These are phyloP conservation scores for Yarrowia yakushimensis DNA, from an alignment of 805 yeast species.

Conservation along the genomic window DNA sequence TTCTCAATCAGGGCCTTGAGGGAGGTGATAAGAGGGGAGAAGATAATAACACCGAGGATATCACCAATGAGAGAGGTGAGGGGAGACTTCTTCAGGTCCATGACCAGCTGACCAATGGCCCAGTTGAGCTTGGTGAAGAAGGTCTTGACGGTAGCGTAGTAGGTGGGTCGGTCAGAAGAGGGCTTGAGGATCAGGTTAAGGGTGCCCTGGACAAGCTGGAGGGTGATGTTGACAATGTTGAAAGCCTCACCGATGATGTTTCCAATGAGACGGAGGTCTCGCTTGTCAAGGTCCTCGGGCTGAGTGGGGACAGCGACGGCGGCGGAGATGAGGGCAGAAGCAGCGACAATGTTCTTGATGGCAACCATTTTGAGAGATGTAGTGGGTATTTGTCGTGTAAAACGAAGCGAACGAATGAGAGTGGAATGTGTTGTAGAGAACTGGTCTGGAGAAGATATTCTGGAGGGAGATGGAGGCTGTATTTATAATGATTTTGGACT, in stretches of 20 bases:
- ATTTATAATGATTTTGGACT: slow-evolving; percentile 3
- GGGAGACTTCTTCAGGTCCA: slow-evolving; percentile 25
- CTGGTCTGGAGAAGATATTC: slow-evolving; percentile 19
- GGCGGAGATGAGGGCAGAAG: slow-evolving; percentile 22
- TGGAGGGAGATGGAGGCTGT: slow-evolving; percentile 6
- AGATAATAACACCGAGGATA: slow-evolving; percentile 20
- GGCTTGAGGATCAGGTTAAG: slow-evolving; percentile 22
- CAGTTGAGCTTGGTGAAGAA: slow-evolving; percentile 24
- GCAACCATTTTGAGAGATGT: slow-evolving; percentile 22
- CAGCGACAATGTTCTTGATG: slow-evolving; percentile 20
- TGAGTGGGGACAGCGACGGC: slow-evolving; percentile 23
- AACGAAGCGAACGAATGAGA: slow-evolving; percentile 20
- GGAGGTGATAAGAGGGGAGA: slow-evolving; percentile 22
- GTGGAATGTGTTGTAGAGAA: slow-evolving; percentile 21
- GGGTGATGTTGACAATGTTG: slow-evolving; percentile 24
- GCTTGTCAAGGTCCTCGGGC: slow-evolving; percentile 24
- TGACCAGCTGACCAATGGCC: slow-evolving; percentile 21
- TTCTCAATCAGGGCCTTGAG: slow-evolving; percentile 16
- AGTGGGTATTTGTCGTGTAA: slow-evolving; percentile 24
- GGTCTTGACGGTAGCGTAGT: slow-evolving; percentile 20
- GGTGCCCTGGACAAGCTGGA: slow-evolving; percentile 24
- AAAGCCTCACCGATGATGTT: slow-evolving; percentile 19
- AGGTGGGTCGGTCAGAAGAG: slow-evolving; percentile 24
- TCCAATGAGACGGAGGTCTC: slow-evolving; percentile 23
- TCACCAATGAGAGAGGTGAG: slow-evolving; percentile 21